Conservation (phyloP, 495 filamentous ascomycete genomes). For the Platismatia glauca region DNA sequence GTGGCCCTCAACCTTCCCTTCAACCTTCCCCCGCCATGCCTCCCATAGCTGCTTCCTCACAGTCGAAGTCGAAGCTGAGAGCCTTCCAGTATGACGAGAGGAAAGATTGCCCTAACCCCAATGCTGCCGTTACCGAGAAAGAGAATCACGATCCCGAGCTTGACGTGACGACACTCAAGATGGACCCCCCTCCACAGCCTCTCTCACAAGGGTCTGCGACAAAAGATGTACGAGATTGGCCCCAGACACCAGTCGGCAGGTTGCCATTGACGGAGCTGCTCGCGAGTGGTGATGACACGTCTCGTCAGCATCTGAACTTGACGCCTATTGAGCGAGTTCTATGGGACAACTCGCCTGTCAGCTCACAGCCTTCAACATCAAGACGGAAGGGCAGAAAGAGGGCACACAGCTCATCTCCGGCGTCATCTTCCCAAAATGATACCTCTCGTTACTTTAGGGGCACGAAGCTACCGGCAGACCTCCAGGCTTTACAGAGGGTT, state of each 20-base stretch:
- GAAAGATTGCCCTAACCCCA: constrained; percentile 12
- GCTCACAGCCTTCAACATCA: constrained; percentile 35
- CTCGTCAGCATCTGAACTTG: constrained; percentile 32
- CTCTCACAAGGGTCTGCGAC: constrained; percentile 27
- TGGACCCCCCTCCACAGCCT: constrained; percentile 26
- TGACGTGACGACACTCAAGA: constrained; percentile 33
- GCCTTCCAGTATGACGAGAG: constrained; percentile 44
- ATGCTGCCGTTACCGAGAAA: constrained; percentile 26
- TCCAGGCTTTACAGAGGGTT: constrained; percentile 46
- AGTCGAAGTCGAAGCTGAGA: constrained; percentile 51
- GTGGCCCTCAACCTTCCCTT: not conserved
- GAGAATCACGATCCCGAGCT: constrained; percentile 19
- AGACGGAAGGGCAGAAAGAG: constrained; percentile 54
- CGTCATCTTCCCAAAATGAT: constrained; percentile 56
- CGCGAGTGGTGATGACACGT: constrained; percentile 55
- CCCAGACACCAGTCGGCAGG: constrained; percentile 65
- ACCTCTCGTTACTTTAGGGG: constrained; percentile 33
- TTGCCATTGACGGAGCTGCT: constrained; percentile 75
- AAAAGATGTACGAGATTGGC: constrained; percentile 40
- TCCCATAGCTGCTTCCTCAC: constrained; percentile 33
- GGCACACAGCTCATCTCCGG: constrained; percentile 71
- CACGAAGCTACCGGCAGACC: constrained; percentile 37
- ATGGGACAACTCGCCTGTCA: constrained; percentile 54
- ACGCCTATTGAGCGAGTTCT: constrained; percentile 65
- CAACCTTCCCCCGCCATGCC: not conserved